Conservation (phyloP, 1,284 basidiomycete species). For the Omphalotus olearius region DNA sequence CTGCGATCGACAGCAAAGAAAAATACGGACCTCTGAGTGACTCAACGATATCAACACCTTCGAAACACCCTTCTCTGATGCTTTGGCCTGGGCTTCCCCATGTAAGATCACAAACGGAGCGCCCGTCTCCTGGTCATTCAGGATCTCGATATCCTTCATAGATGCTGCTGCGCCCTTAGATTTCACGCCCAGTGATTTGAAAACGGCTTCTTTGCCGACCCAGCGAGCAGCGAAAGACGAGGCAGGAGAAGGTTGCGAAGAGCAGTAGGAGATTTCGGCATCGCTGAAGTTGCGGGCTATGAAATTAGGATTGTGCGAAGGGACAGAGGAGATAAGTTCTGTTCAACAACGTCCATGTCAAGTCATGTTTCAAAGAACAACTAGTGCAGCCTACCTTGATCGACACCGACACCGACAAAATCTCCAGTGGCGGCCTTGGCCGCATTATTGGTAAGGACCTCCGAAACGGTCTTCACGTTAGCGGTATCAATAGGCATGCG, state of each 20-base stretch:
- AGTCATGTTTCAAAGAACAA: neutral
- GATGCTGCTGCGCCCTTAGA: conserved; percentile 91
- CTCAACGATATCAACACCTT: conserved; percentile 84
- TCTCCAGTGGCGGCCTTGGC: conserved; percentile 25
- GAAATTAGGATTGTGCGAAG: conserved; percentile 88
- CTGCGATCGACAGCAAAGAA: neutral
- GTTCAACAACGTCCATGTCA: conserved; percentile 21
- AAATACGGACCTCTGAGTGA: conserved; percentile 76
- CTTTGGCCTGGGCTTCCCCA: conserved; percentile 80
- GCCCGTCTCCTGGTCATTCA: conserved; percentile 62
- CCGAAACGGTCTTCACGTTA: conserved; percentile 64
- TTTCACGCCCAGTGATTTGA: conserved; percentile 92
- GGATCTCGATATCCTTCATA: conserved; percentile 96
- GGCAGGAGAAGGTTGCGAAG: conserved; percentile 77
- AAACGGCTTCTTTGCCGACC: conserved; percentile 97
- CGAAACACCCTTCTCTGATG: conserved; percentile 70
- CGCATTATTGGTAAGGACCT: conserved; percentile 44
- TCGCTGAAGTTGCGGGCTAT: conserved; percentile 91
- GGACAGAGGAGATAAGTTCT: conserved; percentile 93
- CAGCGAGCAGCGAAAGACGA: conserved; percentile 96
- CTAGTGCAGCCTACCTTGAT: conserved; percentile 58
- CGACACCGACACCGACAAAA: conserved; percentile 74
- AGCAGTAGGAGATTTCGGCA: conserved; percentile 86
- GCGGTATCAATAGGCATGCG: conserved; percentile 51
- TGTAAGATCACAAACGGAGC: conserved; percentile 75